Evolutionary conservation across 495 filamentous ascomycete genomes (phyloP).

Genomic region (Physcia stellaris): DNA sequence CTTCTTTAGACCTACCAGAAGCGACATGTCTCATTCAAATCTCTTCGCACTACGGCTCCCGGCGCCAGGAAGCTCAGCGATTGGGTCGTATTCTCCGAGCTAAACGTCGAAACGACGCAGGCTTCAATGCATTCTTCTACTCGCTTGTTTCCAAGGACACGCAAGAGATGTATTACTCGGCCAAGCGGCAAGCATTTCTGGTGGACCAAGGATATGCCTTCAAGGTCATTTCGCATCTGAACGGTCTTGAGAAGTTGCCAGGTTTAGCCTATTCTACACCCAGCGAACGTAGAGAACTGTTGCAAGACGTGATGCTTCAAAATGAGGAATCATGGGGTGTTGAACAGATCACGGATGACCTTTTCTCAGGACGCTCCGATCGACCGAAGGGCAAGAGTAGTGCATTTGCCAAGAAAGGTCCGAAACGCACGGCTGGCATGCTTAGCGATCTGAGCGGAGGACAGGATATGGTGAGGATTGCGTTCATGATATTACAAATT

Average conservation of each 20-base stretch:
- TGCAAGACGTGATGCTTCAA: slow-evolving; percentile 85
- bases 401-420: slow-evolving; percentile 38
- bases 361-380: slow-evolving; percentile 53
- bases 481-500: not conserved
- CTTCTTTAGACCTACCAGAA: slow-evolving; percentile 89
- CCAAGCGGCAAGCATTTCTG: slow-evolving; percentile 92
- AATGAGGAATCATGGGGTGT: slow-evolving; percentile 69
- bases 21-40: slow-evolving; percentile 97
- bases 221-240: slow-evolving; percentile 95
- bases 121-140: slow-evolving; percentile 99
- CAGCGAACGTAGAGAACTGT: slow-evolving; percentile 71
- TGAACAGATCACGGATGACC: slow-evolving; percentile 67
- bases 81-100: slow-evolving; percentile 90
- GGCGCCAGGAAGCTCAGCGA: slow-evolving; percentile 91
- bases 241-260: slow-evolving; percentile 74
- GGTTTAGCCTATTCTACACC: slow-evolving; percentile 70
- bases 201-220: slow-evolving; percentile 98
- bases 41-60: slow-evolving; percentile 94
- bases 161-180: slow-evolving; percentile 95
- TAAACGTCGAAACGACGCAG: slow-evolving; percentile 93
- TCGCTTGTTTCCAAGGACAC: slow-evolving; percentile 94
- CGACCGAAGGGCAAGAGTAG: slow-evolving; percentile 19
- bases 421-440: slow-evolving; percentile 68
- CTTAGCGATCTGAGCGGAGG: slow-evolving; percentile 78
- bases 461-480: slow-evolving; percentile 54